Percentiles rank a stretch among this genome's conserved stretches.
Evolutionary conservation across 2,329 filamentous ascomycete species (phyloP).

Genomic region (Hymenoscyphus linearis): DNA sequence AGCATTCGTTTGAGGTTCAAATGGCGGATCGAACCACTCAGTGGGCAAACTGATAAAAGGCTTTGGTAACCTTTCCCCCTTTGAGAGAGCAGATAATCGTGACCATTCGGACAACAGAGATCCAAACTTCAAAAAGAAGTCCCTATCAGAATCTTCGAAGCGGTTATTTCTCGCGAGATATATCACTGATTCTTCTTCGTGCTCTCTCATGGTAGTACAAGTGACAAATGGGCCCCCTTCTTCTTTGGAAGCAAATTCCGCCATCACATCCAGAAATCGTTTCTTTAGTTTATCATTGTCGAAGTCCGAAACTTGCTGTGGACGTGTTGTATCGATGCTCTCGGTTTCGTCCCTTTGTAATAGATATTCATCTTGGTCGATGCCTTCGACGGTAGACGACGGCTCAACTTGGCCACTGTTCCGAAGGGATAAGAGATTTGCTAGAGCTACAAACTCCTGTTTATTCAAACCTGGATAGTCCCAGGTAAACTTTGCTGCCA

Average conservation of each 20-base stretch:
- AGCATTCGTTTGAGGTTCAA: neutral
- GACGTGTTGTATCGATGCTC: conserved; percentile 3
- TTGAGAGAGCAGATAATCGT: neutral
- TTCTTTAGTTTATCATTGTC: conserved; percentile 2
- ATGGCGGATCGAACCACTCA: neutral
- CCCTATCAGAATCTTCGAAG: neutral
- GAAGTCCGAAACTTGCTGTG: conserved; percentile 6
- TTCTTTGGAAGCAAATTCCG: conserved; percentile 7
- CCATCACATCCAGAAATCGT: conserved; percentile 5
- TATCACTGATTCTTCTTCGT: neutral
- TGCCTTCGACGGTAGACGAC: neutral
- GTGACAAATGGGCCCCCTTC: conserved; percentile 2
- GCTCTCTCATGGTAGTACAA: conserved; percentile 8
- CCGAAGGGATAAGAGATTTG: conserved; percentile 8
- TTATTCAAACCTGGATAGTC: neutral
- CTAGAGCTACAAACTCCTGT: conserved; percentile 1
- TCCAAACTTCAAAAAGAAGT: conserved; percentile 2
- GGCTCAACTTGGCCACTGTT: conserved; percentile 3
- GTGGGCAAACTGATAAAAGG: neutral
- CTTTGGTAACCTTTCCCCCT: neutral
- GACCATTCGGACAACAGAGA: neutral
- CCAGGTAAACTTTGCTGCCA: neutral
- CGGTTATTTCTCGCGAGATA: conserved; percentile 6
- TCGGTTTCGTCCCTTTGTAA: neutral
- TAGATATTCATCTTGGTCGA: neutral